Conservation (phyloP, 164 flowering plant species). For the Chimonanthus salicifolius region DNA sequence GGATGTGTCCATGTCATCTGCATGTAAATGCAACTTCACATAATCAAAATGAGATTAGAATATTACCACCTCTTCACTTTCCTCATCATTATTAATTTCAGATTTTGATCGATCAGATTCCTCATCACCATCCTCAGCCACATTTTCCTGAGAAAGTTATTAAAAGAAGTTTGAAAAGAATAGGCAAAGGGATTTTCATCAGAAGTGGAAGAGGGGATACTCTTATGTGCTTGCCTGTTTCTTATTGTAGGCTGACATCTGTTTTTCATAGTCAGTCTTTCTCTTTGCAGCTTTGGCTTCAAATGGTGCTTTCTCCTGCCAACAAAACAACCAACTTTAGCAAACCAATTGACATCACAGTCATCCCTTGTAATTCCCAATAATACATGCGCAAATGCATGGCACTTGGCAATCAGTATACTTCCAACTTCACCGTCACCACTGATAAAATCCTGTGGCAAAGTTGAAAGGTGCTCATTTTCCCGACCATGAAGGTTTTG, state of each 20-base stretch:
- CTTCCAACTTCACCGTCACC: too few species aligned
- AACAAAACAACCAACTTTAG: not conserved
- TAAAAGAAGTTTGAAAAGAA: not conserved
- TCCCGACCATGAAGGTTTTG: too few species aligned
- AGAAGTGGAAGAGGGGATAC: not conserved
- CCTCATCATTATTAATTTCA: constrained; percentile 40
- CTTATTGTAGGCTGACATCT: constrained; percentile 61
- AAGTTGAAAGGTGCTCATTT: too few species aligned
- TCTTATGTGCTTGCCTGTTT: constrained; percentile 39
- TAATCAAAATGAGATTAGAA: not conserved
- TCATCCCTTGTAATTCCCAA: too few species aligned
- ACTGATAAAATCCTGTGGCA: too few species aligned
- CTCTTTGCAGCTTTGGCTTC: constrained; percentile 74
- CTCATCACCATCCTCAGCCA: constrained; percentile 45
- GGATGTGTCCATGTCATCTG: not conserved
- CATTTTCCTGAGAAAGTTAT: constrained; percentile 33
- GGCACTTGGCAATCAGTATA: too few species aligned
- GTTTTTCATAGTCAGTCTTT: constrained; percentile 67
- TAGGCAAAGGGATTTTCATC: not conserved
- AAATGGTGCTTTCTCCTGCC: constrained; percentile 56
- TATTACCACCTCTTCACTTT: constrained; percentile 27
- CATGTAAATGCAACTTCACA: not conserved
- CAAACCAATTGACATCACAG: too few species aligned
- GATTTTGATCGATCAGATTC: constrained; percentile 64
- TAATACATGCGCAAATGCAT: too few species aligned